A percentile compares a stretch with the other conserved stretches of the same genome.
These are phyloP conservation scores for Russula abietina DNA, from an alignment of 768 basidiomycete genomes.

Conservation along the genomic window DNA sequence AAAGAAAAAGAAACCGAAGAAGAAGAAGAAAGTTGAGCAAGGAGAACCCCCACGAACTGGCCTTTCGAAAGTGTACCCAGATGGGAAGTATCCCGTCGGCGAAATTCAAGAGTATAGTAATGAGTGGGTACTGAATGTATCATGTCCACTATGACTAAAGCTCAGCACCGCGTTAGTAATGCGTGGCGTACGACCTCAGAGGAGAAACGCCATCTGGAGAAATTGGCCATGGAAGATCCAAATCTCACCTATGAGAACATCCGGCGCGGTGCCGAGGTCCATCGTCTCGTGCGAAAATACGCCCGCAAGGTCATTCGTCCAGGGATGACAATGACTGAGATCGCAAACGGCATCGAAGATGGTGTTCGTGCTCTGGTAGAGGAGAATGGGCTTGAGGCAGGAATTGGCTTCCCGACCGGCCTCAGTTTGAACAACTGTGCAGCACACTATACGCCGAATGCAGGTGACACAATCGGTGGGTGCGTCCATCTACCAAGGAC, in stretches of 20 bases:
- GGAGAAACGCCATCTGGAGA: slow-evolving; percentile 83
- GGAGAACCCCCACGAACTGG: slow-evolving; percentile 89
- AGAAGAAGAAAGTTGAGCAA: slow-evolving; percentile 73
- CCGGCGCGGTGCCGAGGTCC: slow-evolving; percentile 91
- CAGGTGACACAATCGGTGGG: slow-evolving; percentile 79
- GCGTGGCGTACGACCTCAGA: slow-evolving; percentile 83
- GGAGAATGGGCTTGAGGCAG: slow-evolving; percentile 76
- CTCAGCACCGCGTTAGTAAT: slow-evolving; percentile 49
- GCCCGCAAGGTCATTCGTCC: slow-evolving; percentile 81
- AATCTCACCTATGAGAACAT: slow-evolving; percentile 84
- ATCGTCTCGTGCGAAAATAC: slow-evolving; percentile 81
- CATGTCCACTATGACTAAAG: not conserved
- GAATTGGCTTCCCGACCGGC: slow-evolving; percentile 96
- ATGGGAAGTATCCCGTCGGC: slow-evolving; percentile 85
- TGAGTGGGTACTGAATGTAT: slow-evolving; percentile 54
- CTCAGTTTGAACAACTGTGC: slow-evolving; percentile 91
- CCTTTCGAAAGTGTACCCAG: slow-evolving; percentile 80
- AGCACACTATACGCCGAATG: slow-evolving; percentile 94
- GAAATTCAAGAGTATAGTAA: slow-evolving; percentile 88
- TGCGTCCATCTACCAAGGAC: slow-evolving; percentile 15
- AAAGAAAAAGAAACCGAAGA: slow-evolving; percentile 91
- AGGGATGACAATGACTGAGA: slow-evolving; percentile 91
- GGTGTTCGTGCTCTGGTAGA: slow-evolving; percentile 88
- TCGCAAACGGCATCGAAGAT: slow-evolving; percentile 89
- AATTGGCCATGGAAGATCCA: slow-evolving; percentile 69